Evolutionary conservation across 768 basidiomycete species (phyloP).

Genomic region (Hirschioporus abietinus): DNA sequence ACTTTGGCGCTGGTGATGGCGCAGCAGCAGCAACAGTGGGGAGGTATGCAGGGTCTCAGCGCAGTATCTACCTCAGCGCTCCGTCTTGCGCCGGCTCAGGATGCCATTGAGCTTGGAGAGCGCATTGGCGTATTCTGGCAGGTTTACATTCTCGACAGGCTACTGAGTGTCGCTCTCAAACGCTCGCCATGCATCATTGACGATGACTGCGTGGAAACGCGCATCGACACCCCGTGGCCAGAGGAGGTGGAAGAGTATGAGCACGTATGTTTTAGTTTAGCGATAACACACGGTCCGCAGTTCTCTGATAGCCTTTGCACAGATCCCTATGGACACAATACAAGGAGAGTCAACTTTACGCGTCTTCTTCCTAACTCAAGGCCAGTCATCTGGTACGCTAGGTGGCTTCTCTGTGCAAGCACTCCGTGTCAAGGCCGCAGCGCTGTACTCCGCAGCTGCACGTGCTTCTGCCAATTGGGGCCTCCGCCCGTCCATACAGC

Average conservation of each 20-base stretch:
- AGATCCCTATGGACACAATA: constrained; percentile 2
- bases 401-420: constrained; percentile 60
- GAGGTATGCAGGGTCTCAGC: constrained; percentile 20
- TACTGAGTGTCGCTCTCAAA: constrained; percentile 72
- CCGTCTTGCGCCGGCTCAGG: constrained; percentile 53
- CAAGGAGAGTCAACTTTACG: constrained; percentile 37
- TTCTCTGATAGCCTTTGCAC: not conserved
- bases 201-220: constrained; percentile 46
- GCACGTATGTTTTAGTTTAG: constrained; percentile 42
- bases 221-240: constrained; percentile 75
- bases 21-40: constrained; percentile 29
- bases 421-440: constrained; percentile 70
- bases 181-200: constrained; percentile 66
- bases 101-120: constrained; percentile 60
- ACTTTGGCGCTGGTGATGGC: constrained; percentile 16
- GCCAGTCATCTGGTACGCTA: constrained; percentile 40
- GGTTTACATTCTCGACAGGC: constrained; percentile 73
- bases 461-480: constrained; percentile 56
- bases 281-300: not conserved
- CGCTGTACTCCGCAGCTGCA: constrained; percentile 66
- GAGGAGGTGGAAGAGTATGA: constrained; percentile 69
- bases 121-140: constrained; percentile 79
- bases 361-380: constrained; percentile 50
- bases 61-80: constrained; percentile 30
- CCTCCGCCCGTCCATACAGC: constrained; percentile 37